Base-by-base conservation (phyloP, 1,284 basidiomycete species). In the Cutaneotrichosporon arboriforme region DNA sequence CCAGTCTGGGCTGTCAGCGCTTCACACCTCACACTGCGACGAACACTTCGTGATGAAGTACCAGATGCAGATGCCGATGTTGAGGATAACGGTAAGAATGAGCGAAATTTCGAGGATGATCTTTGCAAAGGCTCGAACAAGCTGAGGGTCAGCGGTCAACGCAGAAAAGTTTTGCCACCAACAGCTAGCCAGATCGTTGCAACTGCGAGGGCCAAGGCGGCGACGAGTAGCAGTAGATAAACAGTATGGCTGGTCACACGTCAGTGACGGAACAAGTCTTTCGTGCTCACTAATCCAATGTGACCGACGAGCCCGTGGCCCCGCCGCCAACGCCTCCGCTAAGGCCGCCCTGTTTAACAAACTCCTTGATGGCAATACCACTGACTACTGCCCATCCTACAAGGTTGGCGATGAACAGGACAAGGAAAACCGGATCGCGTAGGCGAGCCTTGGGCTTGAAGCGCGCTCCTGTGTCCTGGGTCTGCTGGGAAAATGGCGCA, bases 41-140 rank as follows among this genome's bases (percentile, higher is more conserved):
- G 49, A 36, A 79, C 84, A 67, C 66, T 81, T 83, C 21, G 83
- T 84, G 59, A 84, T 80, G 83, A 87, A 90, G 66, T 88, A 88
- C 71, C 69, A 72, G 52, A 72, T 65, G 49, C 69, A 75, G 38
- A 72, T 66, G 43, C 82, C 66, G 67, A 88, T 86, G 68, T 89
- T 89, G 56, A 88, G 74, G 4, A 81, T 45, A 41, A 88, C 85
- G 4, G 83, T 83, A 18, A 89, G 74, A 15, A 86, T 76, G 10
- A 90, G 79, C 0, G 87, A 87, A 46, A 90, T 81, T 65, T 90
- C 87, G 81, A 90, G 86, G 64, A 91, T 86, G 20, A 81, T 70
- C 59, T 79, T 84, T 47, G 90, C 91, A 72, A 90, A 90, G 2
- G 80, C 75, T 37, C 88, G 83, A 8, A 85, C 81, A 56, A 90